phyloP scores from a whole-genome alignment of 116 monocot genomes.

The Papilionanthe hybrid region DNA sequence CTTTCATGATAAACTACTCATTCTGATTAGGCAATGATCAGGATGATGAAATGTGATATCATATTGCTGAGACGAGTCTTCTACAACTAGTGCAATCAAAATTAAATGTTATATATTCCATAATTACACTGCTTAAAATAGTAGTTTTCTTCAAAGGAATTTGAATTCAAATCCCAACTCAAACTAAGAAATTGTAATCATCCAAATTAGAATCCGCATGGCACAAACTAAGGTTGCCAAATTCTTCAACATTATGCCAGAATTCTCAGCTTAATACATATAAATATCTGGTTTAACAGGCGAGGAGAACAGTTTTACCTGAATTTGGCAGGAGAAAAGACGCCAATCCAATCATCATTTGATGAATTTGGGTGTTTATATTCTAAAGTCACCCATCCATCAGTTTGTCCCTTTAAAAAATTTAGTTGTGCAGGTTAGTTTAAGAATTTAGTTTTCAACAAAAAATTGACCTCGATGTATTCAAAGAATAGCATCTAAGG shows the following conservation, averaged over 20 bases:
- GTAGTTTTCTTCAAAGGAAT: no score
- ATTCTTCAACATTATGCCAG: no score
- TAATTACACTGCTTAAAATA: no score
- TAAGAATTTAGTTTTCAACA: neutral
- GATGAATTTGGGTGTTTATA: conserved; percentile 45
- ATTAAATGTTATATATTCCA: neutral
- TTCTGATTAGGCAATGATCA: neutral
- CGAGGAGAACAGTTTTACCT: conserved; percentile 17
- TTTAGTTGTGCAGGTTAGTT: neutral
- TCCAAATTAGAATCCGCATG: no score
- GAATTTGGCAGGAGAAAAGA: conserved; percentile 79
- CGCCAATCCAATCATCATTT: conserved; percentile 70
- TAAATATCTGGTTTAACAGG: neutral
- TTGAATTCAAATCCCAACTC: no score
- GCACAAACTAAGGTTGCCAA: no score
- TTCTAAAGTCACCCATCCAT: conserved; percentile 50
- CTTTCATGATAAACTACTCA: neutral
- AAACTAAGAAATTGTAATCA: no score
- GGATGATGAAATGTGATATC: neutral
- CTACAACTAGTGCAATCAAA: neutral
- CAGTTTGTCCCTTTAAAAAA: conserved; percentile 36
- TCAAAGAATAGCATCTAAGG: neutral
- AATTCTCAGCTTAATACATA: no score
- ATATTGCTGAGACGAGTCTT: neutral
- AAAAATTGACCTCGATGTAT: neutral